Conservation (phyloP, 23 red algal species). For the Rhodosorus marinus region DNA sequence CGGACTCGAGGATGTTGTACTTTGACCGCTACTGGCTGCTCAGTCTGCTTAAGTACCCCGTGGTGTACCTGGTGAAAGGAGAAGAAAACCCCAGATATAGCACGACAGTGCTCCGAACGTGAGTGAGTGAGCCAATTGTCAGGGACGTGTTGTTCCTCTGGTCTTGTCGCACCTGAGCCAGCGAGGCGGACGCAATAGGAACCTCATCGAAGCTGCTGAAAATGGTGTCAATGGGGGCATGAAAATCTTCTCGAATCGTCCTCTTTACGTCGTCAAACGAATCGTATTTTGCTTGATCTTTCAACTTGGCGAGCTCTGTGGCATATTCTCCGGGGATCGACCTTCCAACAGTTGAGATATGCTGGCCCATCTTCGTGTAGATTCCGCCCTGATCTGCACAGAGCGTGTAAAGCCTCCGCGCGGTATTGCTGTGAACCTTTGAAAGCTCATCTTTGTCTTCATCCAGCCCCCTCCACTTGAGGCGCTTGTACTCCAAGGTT, state of each 20-base stretch:
- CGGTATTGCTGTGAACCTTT: too few species aligned
- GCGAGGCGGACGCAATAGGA: slow-evolving; percentile 45
- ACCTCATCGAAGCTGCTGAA: slow-evolving; percentile 28
- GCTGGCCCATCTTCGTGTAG: slow-evolving; percentile 54
- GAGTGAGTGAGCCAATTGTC: too few species aligned
- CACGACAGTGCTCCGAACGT: too few species aligned
- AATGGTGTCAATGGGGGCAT: slow-evolving; percentile 1
- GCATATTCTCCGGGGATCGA: slow-evolving; percentile 27
- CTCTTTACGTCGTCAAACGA: slow-evolving; percentile 14
- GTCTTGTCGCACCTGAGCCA: slow-evolving; percentile 78
- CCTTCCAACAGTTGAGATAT: slow-evolving; percentile 23
- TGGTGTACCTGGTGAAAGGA: too few species aligned
- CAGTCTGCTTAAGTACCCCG: too few species aligned
- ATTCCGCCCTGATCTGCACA: slow-evolving; percentile 56
- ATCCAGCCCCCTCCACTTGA: too few species aligned
- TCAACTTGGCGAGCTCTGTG: background rate
- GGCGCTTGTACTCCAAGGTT: too few species aligned
- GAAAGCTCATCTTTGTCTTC: too few species aligned
- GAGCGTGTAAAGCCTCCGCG: too few species aligned
- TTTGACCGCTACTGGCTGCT: slow-evolving; percentile 33
- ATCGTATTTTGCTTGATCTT: slow-evolving; percentile 33
- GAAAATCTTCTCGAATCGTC: slow-evolving; percentile 16
- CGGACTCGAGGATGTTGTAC: slow-evolving; percentile 60
- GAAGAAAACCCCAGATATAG: too few species aligned
- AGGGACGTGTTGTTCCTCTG: too few species aligned